Base-by-base conservation (phyloP, 1,284 basidiomycete species). In the Naganishia albida region DNA sequence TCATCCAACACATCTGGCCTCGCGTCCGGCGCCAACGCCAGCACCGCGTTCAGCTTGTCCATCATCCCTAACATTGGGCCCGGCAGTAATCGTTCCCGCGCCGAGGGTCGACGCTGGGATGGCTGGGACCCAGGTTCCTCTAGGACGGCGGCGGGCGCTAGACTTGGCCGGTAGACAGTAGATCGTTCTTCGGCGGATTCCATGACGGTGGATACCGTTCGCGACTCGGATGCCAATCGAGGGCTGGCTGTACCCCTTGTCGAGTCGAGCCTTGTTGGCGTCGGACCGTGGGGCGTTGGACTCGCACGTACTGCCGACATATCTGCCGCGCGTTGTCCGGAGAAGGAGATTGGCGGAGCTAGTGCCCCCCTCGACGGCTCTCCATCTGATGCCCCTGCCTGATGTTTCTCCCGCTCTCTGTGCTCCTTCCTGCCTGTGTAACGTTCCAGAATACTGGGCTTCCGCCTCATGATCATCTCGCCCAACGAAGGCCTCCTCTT, bases 1-100 rank as follows among this genome's bases (percentile, higher is more conserved):
- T 91, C 87, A 68, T 93, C 91, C 53, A 94, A 82, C 38, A 84
- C 83, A 48, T 84, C 82, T 13, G 86, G 82, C 82, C 85, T 85
- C 74, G 85, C 85, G 71, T 79, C 74, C 52, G 77, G 69, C 50
- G 85, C 50, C 83, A 85, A 42, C 82, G 86, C 69, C 83, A 86
- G 62, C 80, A 85, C 50, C 85, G 80, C 71, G 83, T 85, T 73
- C 69, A 79, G 75, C 25, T 75, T 67, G 20, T 66, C 67, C 34
- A 80, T 63, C 1, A 79, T 72, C 8, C 75, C 70, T 44, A 72
- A 71, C 16, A 67, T 62, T n/a, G 46, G 7, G 4, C 40, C n/a
- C 28, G 57, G 57, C 20, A 60, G 49, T 7, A 51, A 46, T 16
- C 26, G 20, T 42, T 48, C 49, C 13, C 34, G 13, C 4, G 20